phyloP scores from a whole-genome alignment of 345 rosid species.

The Citrus inodora region DNA sequence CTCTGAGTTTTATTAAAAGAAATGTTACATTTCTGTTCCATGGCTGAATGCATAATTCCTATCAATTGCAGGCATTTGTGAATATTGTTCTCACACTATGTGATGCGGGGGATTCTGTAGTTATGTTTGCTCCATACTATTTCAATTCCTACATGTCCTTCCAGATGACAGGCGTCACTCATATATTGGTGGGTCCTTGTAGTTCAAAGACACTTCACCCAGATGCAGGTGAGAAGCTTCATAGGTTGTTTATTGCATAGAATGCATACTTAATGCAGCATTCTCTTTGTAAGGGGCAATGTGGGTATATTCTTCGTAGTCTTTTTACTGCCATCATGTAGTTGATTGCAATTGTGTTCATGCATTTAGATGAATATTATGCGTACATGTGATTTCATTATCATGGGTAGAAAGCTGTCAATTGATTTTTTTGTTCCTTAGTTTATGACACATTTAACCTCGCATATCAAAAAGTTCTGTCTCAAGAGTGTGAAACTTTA shows the following conservation, averaged over 20 bases:
- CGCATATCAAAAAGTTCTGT: neutral
- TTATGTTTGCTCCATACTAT: slow-evolving; percentile 97
- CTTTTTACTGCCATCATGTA: neutral
- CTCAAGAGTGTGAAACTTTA: neutral
- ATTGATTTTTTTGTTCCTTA: neutral
- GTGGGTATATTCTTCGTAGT: neutral
- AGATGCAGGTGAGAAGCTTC: slow-evolving; percentile 61
- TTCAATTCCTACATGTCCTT: slow-evolving; percentile 96
- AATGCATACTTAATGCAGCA: neutral
- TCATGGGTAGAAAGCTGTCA: neutral
- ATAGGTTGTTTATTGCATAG: slow-evolving; percentile 8
- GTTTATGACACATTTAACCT: neutral
- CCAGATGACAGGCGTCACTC: slow-evolving; percentile 95
- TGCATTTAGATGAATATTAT: neutral
- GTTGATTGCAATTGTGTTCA: neutral
- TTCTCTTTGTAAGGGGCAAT: neutral
- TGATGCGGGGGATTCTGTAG: slow-evolving; percentile 85
- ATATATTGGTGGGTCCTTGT: slow-evolving; percentile 85
- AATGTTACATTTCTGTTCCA: neutral
- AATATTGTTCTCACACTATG: slow-evolving; percentile 81
- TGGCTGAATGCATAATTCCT: neutral
- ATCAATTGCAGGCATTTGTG: slow-evolving; percentile 76
- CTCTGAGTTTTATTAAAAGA: neutral
- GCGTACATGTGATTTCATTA: neutral
- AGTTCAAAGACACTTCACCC: slow-evolving; percentile 70